Percentiles rank a stretch among this genome's conserved stretches.
Evolutionary conservation across 202 grass and related monocot genomes (phyloP).

Genomic region (Schoenoplectus tabernaemontani): DNA sequence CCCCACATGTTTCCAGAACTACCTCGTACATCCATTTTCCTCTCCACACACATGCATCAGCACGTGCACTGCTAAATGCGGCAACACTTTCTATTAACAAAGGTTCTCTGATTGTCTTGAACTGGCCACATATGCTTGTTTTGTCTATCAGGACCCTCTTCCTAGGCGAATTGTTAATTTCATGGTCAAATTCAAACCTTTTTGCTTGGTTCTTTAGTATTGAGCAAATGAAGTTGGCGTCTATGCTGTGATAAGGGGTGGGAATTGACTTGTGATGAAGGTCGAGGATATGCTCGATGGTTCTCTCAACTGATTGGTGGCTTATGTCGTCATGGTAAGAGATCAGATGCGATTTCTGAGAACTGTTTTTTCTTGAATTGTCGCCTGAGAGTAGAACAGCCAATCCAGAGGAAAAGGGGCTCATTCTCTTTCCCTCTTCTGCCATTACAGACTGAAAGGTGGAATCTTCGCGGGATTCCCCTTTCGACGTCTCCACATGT

Average conservation of each 20-base stretch:
- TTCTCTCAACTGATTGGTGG: conserved; percentile 54
- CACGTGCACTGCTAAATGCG: conserved; percentile 61
- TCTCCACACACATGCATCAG: conserved; percentile 50
- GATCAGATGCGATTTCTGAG: conserved; percentile 70
- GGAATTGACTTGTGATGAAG: conserved; percentile 54
- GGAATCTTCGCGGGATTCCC: conserved; percentile 7
- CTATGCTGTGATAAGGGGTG: conserved; percentile 24
- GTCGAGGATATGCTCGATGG: conserved; percentile 71
- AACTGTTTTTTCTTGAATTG: conserved; percentile 30
- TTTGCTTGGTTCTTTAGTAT: conserved; percentile 45
- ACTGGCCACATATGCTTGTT: conserved; percentile 48
- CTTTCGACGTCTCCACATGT: conserved; percentile 10
- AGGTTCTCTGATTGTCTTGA: conserved; percentile 51
- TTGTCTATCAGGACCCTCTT: conserved; percentile 46
- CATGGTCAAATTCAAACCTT: conserved; percentile 35
- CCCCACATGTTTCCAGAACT: conserved; percentile 65
- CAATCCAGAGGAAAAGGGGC: conserved; percentile 55
- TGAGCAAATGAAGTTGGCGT: conserved; percentile 38
- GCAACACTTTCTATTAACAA: conserved; percentile 60
- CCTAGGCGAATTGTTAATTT: conserved; percentile 15
- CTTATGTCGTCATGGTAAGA: conserved; percentile 73
- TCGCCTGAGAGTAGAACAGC: conserved; percentile 60
- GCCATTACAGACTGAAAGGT: conserved; percentile 33
- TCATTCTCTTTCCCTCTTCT: conserved; percentile 46
- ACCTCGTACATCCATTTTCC: conserved; percentile 93